phyloP scores from a whole-genome alignment of 208 protist species.

The Leishmania amazonensis region DNA sequence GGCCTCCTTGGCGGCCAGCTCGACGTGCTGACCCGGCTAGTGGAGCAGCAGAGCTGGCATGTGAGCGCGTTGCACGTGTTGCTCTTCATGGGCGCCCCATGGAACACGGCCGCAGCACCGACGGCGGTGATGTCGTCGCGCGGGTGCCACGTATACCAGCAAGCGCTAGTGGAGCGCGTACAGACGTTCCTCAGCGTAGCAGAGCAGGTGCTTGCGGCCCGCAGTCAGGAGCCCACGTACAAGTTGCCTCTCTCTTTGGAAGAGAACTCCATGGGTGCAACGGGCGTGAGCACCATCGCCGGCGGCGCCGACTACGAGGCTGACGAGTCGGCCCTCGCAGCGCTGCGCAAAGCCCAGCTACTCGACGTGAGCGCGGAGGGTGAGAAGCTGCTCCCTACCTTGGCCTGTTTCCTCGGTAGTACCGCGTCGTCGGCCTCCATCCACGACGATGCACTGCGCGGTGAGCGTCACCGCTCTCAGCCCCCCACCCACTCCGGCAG shows the following conservation, averaged over 20 bases:
- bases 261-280: not conserved
- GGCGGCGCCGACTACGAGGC: not conserved
- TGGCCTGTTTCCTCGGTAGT: conserved; percentile 7
- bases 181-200: conserved; percentile 23
- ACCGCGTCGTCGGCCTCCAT: not conserved
- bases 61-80: conserved; percentile 62
- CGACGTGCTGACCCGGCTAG: conserved; percentile 54
- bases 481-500: not conserved
- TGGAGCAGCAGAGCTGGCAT: conserved; percentile 69
- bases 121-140: conserved; percentile 1
- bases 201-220: not conserved
- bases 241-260: not conserved
- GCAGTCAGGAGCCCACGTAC: not conserved
- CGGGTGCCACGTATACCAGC: conserved; percentile 27
- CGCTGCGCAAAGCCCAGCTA: conserved; percentile 6
- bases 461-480: not conserved
- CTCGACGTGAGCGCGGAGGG: conserved; percentile 4
- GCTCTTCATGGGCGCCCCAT: conserved; percentile 46
- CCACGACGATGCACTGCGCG: not conserved
- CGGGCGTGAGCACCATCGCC: not conserved
- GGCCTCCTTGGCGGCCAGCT: conserved; percentile 70
- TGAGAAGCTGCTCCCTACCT: not conserved
- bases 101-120: conserved; percentile 11
- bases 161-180: conserved; percentile 16
- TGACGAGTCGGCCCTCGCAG: not conserved